Conservation (phyloP, 1,284 basidiomycete species). For the Microbotryum scabiosae region DNA sequence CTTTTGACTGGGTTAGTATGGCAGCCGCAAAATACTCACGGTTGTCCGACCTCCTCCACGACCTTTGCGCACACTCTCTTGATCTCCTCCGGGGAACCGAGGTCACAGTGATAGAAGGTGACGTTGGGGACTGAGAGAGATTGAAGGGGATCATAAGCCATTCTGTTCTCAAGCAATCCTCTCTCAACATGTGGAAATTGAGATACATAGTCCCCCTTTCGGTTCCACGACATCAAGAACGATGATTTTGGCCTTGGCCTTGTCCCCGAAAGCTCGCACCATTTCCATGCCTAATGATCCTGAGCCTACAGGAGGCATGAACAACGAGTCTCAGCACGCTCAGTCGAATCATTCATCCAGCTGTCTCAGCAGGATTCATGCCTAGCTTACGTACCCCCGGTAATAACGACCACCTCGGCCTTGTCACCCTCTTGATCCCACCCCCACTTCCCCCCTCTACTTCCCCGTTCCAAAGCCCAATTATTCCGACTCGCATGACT, state of each 20-base stretch:
- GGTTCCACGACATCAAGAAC: conserved; percentile 59
- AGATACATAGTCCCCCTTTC: conserved; percentile 13
- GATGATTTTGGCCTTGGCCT: conserved; percentile 61
- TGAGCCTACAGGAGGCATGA: conserved; percentile 50
- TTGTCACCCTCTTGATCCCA: not conserved
- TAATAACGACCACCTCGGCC: conserved; percentile 66
- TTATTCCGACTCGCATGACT: conserved; percentile 13
- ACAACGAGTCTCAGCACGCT: no score
- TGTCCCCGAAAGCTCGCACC: conserved; percentile 69
- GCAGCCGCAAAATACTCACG: conserved; percentile 6
- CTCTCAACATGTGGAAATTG: conserved; percentile 4
- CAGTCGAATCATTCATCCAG: no score
- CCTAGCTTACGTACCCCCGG: conserved; percentile 57
- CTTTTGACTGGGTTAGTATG: conserved; percentile 57
- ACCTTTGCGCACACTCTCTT: conserved; percentile 60
- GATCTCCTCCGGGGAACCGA: conserved; percentile 77
- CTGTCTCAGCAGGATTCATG: no score
- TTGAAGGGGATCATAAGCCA: not conserved
- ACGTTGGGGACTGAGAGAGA: conserved; percentile 53
- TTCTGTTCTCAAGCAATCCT: no score
- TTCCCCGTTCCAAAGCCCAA: not conserved
- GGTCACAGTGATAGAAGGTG: conserved; percentile 73
- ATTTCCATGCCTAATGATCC: conserved; percentile 80
- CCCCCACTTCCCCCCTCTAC: conserved; percentile 7
- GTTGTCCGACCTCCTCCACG: conserved; percentile 55